Evolutionary conservation across 805 yeast species (phyloP).

Genomic region (Hanseniaspora thailandica): DNA sequence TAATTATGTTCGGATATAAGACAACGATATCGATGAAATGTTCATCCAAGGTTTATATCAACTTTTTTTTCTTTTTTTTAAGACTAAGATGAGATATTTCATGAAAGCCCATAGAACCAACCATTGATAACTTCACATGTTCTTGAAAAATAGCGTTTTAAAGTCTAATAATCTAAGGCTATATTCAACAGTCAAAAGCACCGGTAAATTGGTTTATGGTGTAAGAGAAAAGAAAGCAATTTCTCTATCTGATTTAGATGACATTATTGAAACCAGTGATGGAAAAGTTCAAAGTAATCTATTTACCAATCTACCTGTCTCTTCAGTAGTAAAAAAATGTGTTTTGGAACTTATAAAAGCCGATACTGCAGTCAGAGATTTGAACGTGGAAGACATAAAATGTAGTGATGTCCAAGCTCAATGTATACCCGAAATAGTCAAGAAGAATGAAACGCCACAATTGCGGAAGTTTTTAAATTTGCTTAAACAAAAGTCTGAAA

Average conservation of each 20-base stretch:
- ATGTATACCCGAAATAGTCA: constrained; percentile 42
- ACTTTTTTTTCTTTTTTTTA: too few species aligned
- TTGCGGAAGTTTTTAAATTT: background rate
- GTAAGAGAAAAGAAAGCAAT: background rate
- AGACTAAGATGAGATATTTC: too few species aligned
- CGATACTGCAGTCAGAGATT: constrained; percentile 33
- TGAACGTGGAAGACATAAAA: constrained; percentile 19
- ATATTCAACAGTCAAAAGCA: background rate
- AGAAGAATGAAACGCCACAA: constrained; percentile 26
- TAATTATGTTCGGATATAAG: too few species aligned
- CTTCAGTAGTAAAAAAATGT: background rate
- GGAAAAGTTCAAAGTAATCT: background rate
- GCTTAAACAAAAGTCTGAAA: background rate
- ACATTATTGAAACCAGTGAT: background rate
- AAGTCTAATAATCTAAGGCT: background rate
- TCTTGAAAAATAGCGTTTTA: background rate
- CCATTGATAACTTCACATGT: background rate
- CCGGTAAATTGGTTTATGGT: background rate
- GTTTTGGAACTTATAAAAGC: background rate
- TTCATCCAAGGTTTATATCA: too few species aligned
- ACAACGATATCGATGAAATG: too few species aligned
- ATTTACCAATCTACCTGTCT: background rate
- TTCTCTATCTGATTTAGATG: background rate
- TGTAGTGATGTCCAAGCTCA: constrained; percentile 81
- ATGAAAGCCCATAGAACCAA: too few species aligned